A percentile compares a stretch with the other conserved stretches of the same genome.
phyloP scores from a whole-genome alignment of 148 eudicot genomes.

The Vaccinium darrowii region DNA sequence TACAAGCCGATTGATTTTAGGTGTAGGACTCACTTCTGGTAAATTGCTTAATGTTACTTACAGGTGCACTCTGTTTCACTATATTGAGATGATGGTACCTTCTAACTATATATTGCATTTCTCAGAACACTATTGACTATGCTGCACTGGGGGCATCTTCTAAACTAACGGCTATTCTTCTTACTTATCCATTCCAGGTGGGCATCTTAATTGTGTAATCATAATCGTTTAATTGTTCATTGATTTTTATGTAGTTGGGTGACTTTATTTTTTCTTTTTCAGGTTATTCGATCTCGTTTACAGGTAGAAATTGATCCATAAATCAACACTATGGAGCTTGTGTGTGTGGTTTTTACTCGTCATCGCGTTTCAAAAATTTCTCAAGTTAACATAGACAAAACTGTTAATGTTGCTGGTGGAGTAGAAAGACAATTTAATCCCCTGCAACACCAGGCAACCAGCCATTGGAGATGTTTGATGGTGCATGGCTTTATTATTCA shows the following conservation, averaged over 20 bases:
- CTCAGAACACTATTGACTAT: conserved; percentile 79
- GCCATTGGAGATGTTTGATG: neutral
- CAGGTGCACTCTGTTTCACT: neutral
- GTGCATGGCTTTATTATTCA: neutral
- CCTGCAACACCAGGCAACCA: neutral
- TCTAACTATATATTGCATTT: conserved; percentile 3
- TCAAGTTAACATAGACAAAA: neutral
- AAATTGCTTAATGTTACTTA: conserved; percentile 3
- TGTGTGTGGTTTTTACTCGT: neutral
- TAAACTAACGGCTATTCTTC: conserved; percentile 79
- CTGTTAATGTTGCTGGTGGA: conserved; percentile 7
- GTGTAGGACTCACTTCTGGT: neutral
- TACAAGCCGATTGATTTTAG: neutral
- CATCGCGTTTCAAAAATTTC: neutral
- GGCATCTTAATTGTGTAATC: neutral
- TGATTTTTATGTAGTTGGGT: neutral
- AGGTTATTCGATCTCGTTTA: conserved; percentile 94
- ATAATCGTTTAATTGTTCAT: neutral
- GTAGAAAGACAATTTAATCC: neutral
- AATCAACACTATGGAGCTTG: neutral
- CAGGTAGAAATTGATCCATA: conserved; percentile 54
- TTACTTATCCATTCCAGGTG: conserved; percentile 92
- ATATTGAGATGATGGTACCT: neutral
- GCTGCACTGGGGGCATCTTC: conserved; percentile 86
- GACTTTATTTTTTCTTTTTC: conserved; percentile 15